A percentile compares a stretch with the other conserved stretches of the same genome.
phyloP scores from a whole-genome alignment of 805 yeast genomes.

The Metschnikowia chrysomelidarum region DNA sequence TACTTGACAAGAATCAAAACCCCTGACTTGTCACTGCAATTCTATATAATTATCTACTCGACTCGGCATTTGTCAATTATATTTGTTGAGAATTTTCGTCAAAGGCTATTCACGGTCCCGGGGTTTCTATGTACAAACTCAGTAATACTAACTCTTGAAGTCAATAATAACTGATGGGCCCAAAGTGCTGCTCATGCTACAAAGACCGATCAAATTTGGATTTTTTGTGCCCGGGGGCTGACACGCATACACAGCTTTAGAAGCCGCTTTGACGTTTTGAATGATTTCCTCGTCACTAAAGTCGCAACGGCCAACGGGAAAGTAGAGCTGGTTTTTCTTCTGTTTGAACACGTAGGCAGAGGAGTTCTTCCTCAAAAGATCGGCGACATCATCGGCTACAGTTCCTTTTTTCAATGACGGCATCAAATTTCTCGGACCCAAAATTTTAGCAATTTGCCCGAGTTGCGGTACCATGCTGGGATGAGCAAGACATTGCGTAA shows the following conservation, averaged over 20 bases:
- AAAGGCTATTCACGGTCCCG: too few species aligned
- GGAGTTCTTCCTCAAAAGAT: conserved; percentile 50
- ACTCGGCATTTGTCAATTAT: too few species aligned
- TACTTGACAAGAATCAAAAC: too few species aligned
- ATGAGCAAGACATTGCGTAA: conserved; percentile 80
- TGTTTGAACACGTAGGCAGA: conserved; percentile 83
- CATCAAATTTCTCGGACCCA: conserved; percentile 90
- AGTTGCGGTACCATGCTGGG: conserved; percentile 72
- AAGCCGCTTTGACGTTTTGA: conserved; percentile 65
- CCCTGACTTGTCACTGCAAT: too few species aligned
- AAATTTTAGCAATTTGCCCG: conserved; percentile 65
- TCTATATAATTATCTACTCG: too few species aligned
- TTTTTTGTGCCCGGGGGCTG: conserved; percentile 60
- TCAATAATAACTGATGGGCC: conserved; percentile 78
- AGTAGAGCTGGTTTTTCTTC: conserved; percentile 52
- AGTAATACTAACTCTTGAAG: conserved; percentile 21
- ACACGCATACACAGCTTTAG: conserved; percentile 56
- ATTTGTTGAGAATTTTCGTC: too few species aligned
- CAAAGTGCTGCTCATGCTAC: conserved; percentile 64
- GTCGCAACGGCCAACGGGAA: conserved; percentile 75
- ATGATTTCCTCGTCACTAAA: conserved; percentile 76
- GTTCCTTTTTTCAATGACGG: conserved; percentile 87
- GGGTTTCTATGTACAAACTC: conserved; percentile 20
- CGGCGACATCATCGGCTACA: conserved; percentile 62
- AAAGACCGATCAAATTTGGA: conserved; percentile 68